Conservation (phyloP, 805 yeast species). For the Yamadazyma philogaea region DNA sequence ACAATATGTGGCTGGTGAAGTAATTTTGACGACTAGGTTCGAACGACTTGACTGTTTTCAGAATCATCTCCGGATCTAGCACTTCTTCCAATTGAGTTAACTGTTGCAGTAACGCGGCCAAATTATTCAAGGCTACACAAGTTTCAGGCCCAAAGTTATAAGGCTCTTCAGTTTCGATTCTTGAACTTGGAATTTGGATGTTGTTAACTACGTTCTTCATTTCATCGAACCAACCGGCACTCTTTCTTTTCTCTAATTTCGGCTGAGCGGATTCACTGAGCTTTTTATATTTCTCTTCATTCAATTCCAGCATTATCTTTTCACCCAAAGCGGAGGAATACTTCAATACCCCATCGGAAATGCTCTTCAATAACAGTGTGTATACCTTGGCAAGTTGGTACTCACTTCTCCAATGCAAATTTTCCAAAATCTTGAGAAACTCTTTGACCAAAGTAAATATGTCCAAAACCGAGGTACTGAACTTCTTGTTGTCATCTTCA, state of each 20-base stretch:
- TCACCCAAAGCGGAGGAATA: constrained; percentile 44
- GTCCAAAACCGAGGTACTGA: constrained; percentile 65
- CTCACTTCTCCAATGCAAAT: constrained; percentile 63
- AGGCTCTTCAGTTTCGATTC: constrained; percentile 42
- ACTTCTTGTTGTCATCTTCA: constrained; percentile 35
- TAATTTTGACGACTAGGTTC: constrained; percentile 31
- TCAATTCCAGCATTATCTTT: constrained; percentile 43
- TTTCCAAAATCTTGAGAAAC: constrained; percentile 52
- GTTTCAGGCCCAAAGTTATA: constrained; percentile 58
- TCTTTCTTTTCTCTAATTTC: constrained; percentile 19
- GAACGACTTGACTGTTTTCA: constrained; percentile 35
- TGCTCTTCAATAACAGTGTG: constrained; percentile 57
- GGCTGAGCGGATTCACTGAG: constrained; percentile 13
- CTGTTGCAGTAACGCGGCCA: constrained; percentile 50
- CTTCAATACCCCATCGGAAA: constrained; percentile 56
- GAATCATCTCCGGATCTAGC: constrained; percentile 57
- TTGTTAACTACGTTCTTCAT: constrained; percentile 49
- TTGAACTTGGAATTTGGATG: constrained; percentile 30
- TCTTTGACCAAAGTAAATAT: constrained; percentile 62
- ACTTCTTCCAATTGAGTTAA: constrained; percentile 51
- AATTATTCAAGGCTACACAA: constrained; percentile 73
- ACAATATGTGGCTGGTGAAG: constrained; percentile 53
- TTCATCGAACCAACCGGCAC: constrained; percentile 48
- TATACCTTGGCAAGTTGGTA: constrained; percentile 60
- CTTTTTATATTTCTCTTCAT: constrained; percentile 26